Conservation (phyloP, 208 protist genomes). For the Acanthamoeba lenticulata region DNA sequence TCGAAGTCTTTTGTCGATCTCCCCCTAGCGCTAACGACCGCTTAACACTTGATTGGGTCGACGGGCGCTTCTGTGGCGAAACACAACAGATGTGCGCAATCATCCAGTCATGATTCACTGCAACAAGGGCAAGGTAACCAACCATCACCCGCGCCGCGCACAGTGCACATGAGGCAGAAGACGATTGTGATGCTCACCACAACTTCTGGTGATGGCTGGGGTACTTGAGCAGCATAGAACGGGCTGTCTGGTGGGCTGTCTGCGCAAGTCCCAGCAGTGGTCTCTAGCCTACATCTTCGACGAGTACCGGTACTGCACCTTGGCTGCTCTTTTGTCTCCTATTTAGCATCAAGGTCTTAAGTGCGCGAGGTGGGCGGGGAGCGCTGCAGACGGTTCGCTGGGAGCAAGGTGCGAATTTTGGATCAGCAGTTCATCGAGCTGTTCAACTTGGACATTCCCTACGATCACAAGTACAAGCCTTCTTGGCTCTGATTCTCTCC, state of each 20-base stretch:
- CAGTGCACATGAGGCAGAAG: too few species aligned
- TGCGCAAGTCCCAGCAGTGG: constrained; percentile 93
- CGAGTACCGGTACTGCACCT: constrained; percentile 88
- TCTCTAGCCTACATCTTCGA: constrained; percentile 96
- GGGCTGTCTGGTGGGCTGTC: constrained; percentile 93
- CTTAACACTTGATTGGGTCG: too few species aligned
- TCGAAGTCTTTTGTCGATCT: too few species aligned
- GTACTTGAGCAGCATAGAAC: constrained; percentile 91
- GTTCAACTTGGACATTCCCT: constrained; percentile 85
- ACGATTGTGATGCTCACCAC: not conserved
- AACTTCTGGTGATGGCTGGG: too few species aligned
- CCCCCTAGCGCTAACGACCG: too few species aligned
- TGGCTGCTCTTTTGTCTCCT: too few species aligned
- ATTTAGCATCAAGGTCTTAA: too few species aligned
- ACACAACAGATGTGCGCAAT: constrained; percentile 92
- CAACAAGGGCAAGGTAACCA: constrained; percentile 94
- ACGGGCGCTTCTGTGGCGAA: not conserved
- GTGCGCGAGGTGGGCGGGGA: too few species aligned
- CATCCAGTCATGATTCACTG: constrained; percentile 97
- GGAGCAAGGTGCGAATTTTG: constrained; percentile 93
- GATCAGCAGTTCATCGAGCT: constrained; percentile 98
- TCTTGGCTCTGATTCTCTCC: constrained; percentile 40
- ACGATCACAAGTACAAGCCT: constrained; percentile 15
- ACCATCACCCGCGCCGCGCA: too few species aligned
- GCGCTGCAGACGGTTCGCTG: constrained; percentile 90